Evolutionary conservation across 768 basidiomycete genomes (phyloP), one percentile per base, ranked within the genome.

Genomic region (Trametes coccinea): DNA sequence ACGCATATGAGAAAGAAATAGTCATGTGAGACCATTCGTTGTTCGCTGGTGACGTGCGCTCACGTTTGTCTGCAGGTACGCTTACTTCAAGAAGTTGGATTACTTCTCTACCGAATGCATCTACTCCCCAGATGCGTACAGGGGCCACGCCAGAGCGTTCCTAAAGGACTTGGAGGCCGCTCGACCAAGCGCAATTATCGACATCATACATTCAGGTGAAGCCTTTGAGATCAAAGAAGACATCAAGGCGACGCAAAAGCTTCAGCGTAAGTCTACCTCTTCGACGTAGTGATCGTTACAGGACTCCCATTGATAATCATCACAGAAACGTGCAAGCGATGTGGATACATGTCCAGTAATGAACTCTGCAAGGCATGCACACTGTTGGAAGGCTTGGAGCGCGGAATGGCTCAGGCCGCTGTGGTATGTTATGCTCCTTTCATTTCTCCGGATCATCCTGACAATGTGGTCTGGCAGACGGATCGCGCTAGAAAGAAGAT

Each of bases 31-130:
- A 22, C 22, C 22, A 22, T 75, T 30, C n/a, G 37, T 27, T 30
- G 16, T 44, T 7, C 27, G 22, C 22, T 22, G 22, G 22, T 22
- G 22, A 22, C 22, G 22, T 22, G 22, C 22, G 22, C 22, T 22
- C 22, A 22, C 22, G 22, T 22, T 22, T 22, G 22, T 22, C 22
- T 22, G 22, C 68, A 95, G 93, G 93, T 98, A 98, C 73, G 96
- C 96, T 8, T 98, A 99, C 75, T 98, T 98, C 81, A 98, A 96
- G 80, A 97, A 98, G 75, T 81, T 99, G 22, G 95, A 98, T 71
- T 99, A 99, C 74, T 98, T 97, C 76, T 98, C 95, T 2, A 99
- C 96, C 7, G 97, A 99, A 72, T 99, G 97, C 73, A 98, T 98
- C 67, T 99, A 99, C 74, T 95, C 95, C 4, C 96, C 97, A 8